A percentile compares a stretch with the other conserved stretches of the same genome.
Conservation (phyloP, 1,284 basidiomycete species). For the Ustilago esculenta region DNA sequence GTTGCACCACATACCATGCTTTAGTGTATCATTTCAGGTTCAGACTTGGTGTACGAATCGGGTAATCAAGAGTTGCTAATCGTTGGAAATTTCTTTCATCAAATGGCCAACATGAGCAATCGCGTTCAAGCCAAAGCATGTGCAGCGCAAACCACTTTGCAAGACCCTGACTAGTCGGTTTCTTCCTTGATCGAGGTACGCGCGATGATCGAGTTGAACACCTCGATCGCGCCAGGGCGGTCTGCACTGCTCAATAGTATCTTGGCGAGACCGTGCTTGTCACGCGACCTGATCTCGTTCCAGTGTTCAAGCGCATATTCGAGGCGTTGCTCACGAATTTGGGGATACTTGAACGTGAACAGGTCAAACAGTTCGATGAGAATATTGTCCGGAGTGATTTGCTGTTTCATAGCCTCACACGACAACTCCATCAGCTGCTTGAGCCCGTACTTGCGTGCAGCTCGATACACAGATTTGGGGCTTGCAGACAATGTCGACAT, state of each 20-base stretch:
- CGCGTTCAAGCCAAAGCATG: too few relatives aligned
- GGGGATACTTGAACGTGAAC: slow-evolving; percentile 11
- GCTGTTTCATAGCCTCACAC: background rate
- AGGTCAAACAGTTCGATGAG: slow-evolving; percentile 18
- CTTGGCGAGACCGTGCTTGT: background rate
- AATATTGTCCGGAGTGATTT: slow-evolving; percentile 18
- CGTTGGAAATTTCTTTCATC: too few relatives aligned
- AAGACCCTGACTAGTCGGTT: too few relatives aligned
- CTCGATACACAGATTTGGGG: slow-evolving; percentile 33
- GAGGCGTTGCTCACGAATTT: slow-evolving; percentile 10
- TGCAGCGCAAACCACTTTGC: too few relatives aligned
- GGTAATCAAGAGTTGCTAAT: background rate
- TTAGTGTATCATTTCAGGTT: too few relatives aligned
- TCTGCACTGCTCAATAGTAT: background rate
- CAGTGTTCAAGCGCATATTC: slow-evolving; percentile 24
- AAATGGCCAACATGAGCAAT: too few relatives aligned
- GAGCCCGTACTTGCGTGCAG: slow-evolving; percentile 17
- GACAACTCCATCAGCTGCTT: slow-evolving; percentile 11
- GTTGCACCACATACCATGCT: too few relatives aligned
- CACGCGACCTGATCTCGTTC: slow-evolving; percentile 15
- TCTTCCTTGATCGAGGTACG: slow-evolving; percentile 1
- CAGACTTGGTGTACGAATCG: too few relatives aligned
- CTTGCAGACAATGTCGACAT: slow-evolving; percentile 3
- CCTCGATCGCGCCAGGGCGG: slow-evolving; percentile 1
- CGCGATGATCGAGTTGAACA: slow-evolving; percentile 7